Base-by-base conservation (phyloP, 805 yeast species). In the Pichia gijzeniarum region DNA sequence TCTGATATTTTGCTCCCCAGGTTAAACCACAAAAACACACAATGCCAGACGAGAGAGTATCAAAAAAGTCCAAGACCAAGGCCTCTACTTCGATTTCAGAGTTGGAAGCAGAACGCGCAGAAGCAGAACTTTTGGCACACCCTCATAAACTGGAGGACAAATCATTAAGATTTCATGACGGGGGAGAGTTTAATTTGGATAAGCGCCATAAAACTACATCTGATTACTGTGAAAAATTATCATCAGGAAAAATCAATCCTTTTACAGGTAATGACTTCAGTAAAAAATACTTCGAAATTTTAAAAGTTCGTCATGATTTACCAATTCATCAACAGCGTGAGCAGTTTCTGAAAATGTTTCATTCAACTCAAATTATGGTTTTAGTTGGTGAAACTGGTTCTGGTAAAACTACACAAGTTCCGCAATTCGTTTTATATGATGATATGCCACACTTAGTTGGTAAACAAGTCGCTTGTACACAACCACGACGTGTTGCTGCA, bases 341-440 rank as follows among this genome's bases (percentile, higher is more conserved):
- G 43, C 95, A 91, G 66, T 93, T 93, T 63, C 73, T 93, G 47
- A 73, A 75, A 52, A 79, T 86, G 48, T 93, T 84, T 67, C 98
- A 91, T 52, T 69, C 75, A 18, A 80, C 91, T 33, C 99, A 91
- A 67, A 85, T 91, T 61, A 85, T 93, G 95, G 98, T 91, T 32
- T 88, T 93, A 65, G 98, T 93, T 43, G 99, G 99, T 72, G 99
- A 91, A 64, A 91, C 99, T 5, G 99, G 99, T 70, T 88, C 96
- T 27, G 99, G 99, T 77, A 91, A 91, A 67, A 91, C 98, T 21
- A 91, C 99, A 1, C 99, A 91, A 69, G 90, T 91, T 52, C 98
- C 99, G 3, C 99, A 91, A 67, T 93, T 90, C 67, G 96, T 91
- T 19, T 69, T 82, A 41, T 88, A 78, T 58, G 97, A 93, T 62